Evolutionary conservation across 352 stramenopile species (phyloP), one percentile per base, ranked within the genome.

Genomic region (Albugo candida): DNA sequence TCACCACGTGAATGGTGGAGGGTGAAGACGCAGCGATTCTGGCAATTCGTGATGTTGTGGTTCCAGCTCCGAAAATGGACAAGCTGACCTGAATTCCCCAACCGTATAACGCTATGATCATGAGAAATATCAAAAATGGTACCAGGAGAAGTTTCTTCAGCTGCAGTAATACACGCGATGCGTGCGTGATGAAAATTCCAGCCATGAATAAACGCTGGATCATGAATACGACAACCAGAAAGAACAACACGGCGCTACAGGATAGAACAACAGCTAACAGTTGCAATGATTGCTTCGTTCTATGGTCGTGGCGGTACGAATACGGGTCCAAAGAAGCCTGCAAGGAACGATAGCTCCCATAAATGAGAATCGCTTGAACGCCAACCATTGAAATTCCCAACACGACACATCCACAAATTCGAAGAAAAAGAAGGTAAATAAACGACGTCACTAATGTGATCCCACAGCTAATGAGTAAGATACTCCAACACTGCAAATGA

Each of bases 161-260:
- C 42, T 89, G 61, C 10, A 65, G 60, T 13, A 86, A 49, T 12
- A 74, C 67, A n/a, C 62, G 61, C 13, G 72, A 81, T 13, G 70
- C 73, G 49, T 83, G 75, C 1, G 68, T 80, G 53, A 89, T 84
- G 55, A 86, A 89, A 14, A 65, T 70, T 0, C 70, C 76, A 5
- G 72, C 76, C 2, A 89, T 56, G 34, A 89, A 45, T 13, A 86
- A 41, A 5, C 73, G 58, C 0, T 67, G 70, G 45, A 89, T 59
- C 54, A 81, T 75, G 42, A 77, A 55, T 38, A 80, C 52, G 3
- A 57, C 69, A 24, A 83, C 64, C 35, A 85, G 55, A 20, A 77
- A 60, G 42, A 84, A 86, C 5, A 83, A 55, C 35, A 86, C 67
- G 1, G 73, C 67, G 8, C 57, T 59, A 41, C 70, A 83, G 42